Evolutionary conservation across 2,329 filamentous ascomycete genomes (phyloP).

Genomic region (Aspergillus unguis): DNA sequence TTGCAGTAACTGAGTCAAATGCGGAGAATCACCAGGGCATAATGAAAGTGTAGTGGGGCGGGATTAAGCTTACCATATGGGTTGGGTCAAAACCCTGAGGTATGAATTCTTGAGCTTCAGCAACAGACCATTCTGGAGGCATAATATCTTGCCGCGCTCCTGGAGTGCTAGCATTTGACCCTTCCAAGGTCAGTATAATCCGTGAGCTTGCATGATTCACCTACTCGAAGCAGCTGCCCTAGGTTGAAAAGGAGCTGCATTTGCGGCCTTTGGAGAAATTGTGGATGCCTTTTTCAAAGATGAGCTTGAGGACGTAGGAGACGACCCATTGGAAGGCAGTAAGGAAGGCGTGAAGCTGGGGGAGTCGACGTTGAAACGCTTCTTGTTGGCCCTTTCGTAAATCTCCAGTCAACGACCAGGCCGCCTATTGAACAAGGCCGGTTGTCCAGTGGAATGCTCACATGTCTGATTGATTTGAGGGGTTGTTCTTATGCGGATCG

Average conservation of each 20-base stretch:
- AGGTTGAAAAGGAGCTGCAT: conserved; percentile 62
- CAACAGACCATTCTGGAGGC: conserved; percentile 44
- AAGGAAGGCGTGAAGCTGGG: conserved; percentile 81
- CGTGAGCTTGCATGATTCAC: conserved; percentile 2
- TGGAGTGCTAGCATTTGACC: conserved; percentile 42
- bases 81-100: conserved; percentile 52
- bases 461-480: conserved; percentile 39
- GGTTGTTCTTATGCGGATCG: conserved; percentile 61
- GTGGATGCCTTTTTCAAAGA: conserved; percentile 61
- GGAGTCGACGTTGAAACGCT: conserved; percentile 89
- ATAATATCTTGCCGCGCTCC: conserved; percentile 38
- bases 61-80: conserved; percentile 44
- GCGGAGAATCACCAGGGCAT: not conserved
- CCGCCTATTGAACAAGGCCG: conserved; percentile 5
- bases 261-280: conserved; percentile 87
- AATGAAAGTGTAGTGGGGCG: not conserved
- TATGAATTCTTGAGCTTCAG: conserved; percentile 50
- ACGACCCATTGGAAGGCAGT: conserved; percentile 37
- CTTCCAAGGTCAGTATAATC: conserved; percentile 27
- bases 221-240: conserved; percentile 42
- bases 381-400: conserved; percentile 46
- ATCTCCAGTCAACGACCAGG: conserved; percentile 19
- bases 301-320: conserved; percentile 22
- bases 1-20: not conserved
- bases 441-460: conserved; percentile 22